phyloP scores from a whole-genome alignment of 148 eudicot species.

The Persicaria maculosa region DNA sequence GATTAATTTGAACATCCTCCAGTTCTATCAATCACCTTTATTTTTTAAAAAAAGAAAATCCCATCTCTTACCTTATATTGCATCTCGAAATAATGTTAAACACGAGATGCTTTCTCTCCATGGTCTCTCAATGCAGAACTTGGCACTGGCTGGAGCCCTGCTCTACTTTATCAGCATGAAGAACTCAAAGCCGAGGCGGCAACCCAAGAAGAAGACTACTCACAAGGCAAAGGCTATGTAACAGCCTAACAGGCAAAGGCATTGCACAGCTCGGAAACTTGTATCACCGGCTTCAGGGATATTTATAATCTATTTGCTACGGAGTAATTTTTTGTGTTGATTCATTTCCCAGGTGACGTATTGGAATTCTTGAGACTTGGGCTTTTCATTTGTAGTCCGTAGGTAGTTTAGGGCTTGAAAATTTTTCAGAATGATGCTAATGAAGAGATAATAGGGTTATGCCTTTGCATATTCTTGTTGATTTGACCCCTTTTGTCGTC shows the following conservation, averaged over 20 bases:
- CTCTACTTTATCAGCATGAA: constrained; percentile 81
- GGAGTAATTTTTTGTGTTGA: background rate
- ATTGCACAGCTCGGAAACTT: background rate
- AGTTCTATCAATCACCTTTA: background rate
- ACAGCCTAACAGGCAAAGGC: background rate
- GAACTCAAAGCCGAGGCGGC: constrained; percentile 66
- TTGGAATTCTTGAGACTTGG: background rate
- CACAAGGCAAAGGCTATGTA: constrained; percentile 39
- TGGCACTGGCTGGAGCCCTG: constrained; percentile 78
- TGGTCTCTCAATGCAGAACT: constrained; percentile 34
- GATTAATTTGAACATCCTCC: background rate
- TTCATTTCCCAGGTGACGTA: background rate
- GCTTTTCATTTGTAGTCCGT: background rate
- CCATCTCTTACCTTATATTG: background rate
- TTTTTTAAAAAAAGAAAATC: background rate
- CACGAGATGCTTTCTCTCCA: background rate
- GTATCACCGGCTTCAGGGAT: constrained; percentile 9
- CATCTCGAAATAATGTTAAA: background rate
- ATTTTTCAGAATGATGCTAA: background rate
- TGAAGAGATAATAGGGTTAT: background rate
- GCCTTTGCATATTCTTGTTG: background rate
- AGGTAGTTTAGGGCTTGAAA: constrained; percentile 10
- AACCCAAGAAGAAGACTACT: constrained; percentile 51
- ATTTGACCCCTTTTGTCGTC: background rate
- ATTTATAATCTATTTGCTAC: background rate